Conservation (phyloP, 306 rosid genomes). For the Carpinus fangiana region DNA sequence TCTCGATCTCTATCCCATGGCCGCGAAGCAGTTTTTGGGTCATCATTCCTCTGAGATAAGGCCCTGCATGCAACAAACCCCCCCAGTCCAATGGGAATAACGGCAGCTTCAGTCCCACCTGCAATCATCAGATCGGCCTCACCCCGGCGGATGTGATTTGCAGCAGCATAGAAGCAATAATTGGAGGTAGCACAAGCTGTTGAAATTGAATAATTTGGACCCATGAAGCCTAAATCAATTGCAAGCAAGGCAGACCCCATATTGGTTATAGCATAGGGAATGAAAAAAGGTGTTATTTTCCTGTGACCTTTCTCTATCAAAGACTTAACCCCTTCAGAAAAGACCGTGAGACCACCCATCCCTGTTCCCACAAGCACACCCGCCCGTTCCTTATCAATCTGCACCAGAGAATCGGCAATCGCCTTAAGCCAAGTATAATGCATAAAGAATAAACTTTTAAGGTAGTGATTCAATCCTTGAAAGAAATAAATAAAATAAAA, state of each 20-base stretch:
- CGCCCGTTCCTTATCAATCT: constrained; percentile 82
- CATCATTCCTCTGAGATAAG: constrained; percentile 91
- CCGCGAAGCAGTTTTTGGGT: constrained; percentile 96
- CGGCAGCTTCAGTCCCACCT: constrained; percentile 97
- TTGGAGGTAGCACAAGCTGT: constrained; percentile 99
- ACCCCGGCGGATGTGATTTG: constrained; percentile 96
- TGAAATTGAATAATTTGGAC: constrained; percentile 93
- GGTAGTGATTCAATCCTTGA: not conserved
- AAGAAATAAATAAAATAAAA: not conserved
- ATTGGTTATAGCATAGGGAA: constrained; percentile 93
- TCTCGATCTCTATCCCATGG: constrained; percentile 98
- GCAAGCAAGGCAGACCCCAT: constrained; percentile 96
- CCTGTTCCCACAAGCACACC: constrained; percentile 97
- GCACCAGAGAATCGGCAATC: constrained; percentile 22
- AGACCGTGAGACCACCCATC: constrained; percentile 92
- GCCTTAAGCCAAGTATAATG: not conserved
- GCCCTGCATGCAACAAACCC: constrained; percentile 99
- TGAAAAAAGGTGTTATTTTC: constrained; percentile 87
- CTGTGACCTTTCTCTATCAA: constrained; percentile 85
- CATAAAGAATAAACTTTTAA: not conserved
- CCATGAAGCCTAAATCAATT: constrained; percentile 94
- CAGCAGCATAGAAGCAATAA: constrained; percentile 94
- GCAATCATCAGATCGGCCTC: constrained; percentile 98
- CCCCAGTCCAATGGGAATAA: constrained; percentile 90
- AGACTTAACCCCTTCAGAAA: constrained; percentile 80